phyloP scores from a whole-genome alignment of 2,329 filamentous ascomycete genomes.

The Claviceps sp. region DNA sequence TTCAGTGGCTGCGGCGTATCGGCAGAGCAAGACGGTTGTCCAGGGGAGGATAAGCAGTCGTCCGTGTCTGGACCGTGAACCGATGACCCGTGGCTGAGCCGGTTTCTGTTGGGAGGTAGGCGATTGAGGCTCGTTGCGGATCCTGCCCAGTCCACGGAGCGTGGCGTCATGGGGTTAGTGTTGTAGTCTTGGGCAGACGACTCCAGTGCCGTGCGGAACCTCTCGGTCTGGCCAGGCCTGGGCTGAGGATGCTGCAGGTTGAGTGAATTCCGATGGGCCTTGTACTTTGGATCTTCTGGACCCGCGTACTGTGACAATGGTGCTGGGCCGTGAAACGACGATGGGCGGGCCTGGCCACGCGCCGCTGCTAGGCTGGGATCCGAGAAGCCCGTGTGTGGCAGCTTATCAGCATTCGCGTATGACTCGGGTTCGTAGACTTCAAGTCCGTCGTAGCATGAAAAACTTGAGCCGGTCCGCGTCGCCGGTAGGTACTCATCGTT shows the following conservation, averaged over 20 bases:
- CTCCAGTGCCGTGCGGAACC: constrained; percentile 62
- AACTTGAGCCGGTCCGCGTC: constrained; percentile 69
- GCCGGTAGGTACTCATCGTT: constrained; percentile 42
- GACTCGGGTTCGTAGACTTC: constrained; percentile 36
- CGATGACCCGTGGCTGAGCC: constrained; percentile 34
- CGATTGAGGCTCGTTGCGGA: constrained; percentile 46
- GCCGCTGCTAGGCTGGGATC: constrained; percentile 30
- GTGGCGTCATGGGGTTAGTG: constrained; percentile 45
- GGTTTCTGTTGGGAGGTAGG: constrained; percentile 31
- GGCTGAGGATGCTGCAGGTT: constrained; percentile 73
- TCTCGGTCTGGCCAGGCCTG: constrained; percentile 57
- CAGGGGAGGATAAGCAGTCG: constrained; percentile 31
- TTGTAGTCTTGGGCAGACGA: constrained; percentile 58
- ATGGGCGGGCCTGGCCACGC: constrained; percentile 6
- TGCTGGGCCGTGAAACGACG: neutral
- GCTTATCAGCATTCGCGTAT: constrained; percentile 47
- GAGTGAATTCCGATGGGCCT: constrained; percentile 66
- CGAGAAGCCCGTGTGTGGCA: constrained; percentile 40
- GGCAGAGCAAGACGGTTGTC: constrained; percentile 23
- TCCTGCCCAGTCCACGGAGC: constrained; percentile 48
- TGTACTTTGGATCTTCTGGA: constrained; percentile 62
- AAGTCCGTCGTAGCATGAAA: constrained; percentile 49
- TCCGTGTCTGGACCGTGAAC: constrained; percentile 22
- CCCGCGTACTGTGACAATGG: constrained; percentile 42
- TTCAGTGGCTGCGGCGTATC: constrained; percentile 44